These are phyloP conservation scores for Saussurea involucrata DNA, from an alignment of 129 eudicot genomes.

Conservation along the genomic window DNA sequence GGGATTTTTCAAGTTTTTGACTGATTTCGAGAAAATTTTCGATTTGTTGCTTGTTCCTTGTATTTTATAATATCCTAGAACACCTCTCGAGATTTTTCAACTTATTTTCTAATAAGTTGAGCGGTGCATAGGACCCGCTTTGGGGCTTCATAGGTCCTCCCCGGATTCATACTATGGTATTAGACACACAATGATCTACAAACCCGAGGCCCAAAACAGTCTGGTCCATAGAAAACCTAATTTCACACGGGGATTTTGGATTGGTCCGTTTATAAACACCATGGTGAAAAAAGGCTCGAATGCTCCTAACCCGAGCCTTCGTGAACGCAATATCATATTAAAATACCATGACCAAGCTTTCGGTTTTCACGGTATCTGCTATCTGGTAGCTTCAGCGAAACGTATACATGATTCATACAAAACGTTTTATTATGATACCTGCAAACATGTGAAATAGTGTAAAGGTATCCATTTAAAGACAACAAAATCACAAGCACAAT, in stretches of 20 bases:
- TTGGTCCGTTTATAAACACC: neutral
- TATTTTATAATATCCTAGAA: too few relatives aligned
- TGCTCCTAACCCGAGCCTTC: neutral
- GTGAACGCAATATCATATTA: neutral
- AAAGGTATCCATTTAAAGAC: conserved; percentile 23
- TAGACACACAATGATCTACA: too few relatives aligned
- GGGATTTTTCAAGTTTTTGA: too few relatives aligned
- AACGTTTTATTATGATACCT: neutral
- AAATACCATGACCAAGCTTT: neutral
- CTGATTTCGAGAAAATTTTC: too few relatives aligned
- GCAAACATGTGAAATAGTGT: conserved; percentile 7
- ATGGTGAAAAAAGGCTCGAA: neutral
- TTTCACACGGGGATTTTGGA: neutral
- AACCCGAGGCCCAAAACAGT: neutral
- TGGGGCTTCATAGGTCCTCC: too few relatives aligned
- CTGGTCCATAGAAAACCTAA: neutral
- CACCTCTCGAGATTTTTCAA: too few relatives aligned
- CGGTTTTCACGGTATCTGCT: neutral
- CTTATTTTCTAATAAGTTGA: too few relatives aligned
- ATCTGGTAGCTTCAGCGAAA: too few relatives aligned
- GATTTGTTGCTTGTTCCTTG: too few relatives aligned
- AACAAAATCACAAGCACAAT: conserved; percentile 22
- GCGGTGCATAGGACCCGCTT: too few relatives aligned
- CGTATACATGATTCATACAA: neutral
- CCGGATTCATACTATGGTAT: too few relatives aligned